Percentiles rank a stretch among this genome's conserved stretches.
Conservation (phyloP, 2,329 filamentous ascomycete species). For the Microthyrium microscopicum region DNA sequence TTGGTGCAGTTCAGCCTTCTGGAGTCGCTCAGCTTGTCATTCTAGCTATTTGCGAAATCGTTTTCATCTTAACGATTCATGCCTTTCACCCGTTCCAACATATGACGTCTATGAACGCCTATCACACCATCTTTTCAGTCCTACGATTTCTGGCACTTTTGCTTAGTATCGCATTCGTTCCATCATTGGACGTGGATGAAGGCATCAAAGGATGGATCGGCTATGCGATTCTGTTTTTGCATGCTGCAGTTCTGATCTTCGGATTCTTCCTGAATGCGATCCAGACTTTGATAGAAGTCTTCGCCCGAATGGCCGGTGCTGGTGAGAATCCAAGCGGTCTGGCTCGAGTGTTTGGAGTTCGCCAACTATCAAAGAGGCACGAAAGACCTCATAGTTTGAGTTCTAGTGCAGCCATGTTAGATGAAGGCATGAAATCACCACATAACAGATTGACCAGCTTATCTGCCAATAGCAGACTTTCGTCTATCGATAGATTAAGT, state of each 20-base stretch:
- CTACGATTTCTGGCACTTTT: conserved; percentile 53
- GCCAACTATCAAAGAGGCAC: conserved; percentile 47
- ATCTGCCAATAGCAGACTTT: too few species aligned
- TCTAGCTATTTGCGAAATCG: conserved; percentile 84
- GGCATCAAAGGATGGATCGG: conserved; percentile 85
- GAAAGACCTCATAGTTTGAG: background rate
- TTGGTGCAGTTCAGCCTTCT: conserved; percentile 82
- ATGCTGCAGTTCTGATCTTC: conserved; percentile 70
- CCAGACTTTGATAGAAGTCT: conserved; percentile 79
- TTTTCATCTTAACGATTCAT: conserved; percentile 71
- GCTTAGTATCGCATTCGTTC: conserved; percentile 52
- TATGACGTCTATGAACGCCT: conserved; percentile 92
- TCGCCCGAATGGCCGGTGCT: conserved; percentile 65
- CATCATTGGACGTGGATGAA: conserved; percentile 62
- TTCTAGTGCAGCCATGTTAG: conserved; percentile 2
- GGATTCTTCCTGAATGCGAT: conserved; percentile 87
- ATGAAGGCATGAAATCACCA: conserved; percentile 3
- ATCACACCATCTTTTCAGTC: conserved; percentile 70
- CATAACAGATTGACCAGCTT: background rate
- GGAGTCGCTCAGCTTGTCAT: conserved; percentile 87
- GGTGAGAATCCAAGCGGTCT: conserved; percentile 69
- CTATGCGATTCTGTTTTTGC: conserved; percentile 75
- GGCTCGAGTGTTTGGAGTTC: conserved; percentile 74
- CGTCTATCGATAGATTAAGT: too few species aligned
- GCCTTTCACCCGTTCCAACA: conserved; percentile 82